These are phyloP conservation scores for Daldinia sp. DNA, from an alignment of 2,329 filamentous ascomycete genomes.

Conservation along the genomic window DNA sequence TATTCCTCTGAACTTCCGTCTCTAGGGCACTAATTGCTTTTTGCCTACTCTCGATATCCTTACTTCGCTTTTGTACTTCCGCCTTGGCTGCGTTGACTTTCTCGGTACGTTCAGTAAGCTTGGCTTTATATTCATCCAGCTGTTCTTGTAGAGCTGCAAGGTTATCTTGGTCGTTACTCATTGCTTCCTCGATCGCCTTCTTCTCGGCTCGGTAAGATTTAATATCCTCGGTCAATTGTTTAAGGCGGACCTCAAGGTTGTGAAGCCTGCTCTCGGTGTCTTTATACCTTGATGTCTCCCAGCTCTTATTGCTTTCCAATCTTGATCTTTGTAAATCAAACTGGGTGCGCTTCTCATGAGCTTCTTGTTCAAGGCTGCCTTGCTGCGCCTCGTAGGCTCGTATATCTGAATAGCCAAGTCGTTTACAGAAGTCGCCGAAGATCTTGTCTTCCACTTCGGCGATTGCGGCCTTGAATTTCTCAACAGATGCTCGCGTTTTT, in stretches of 20 bases:
- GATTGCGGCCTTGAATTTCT: conserved; percentile 69
- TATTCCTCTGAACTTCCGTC: conserved; percentile 84
- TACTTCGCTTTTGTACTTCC: conserved; percentile 84
- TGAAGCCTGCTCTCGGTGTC: conserved; percentile 74
- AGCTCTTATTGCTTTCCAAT: conserved; percentile 68
- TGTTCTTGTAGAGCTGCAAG: conserved; percentile 78
- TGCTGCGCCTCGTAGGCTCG: conserved; percentile 94
- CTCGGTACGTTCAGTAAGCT: conserved; percentile 74
- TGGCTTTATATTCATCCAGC: conserved; percentile 72
- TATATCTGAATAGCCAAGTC: conserved; percentile 87
- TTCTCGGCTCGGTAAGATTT: conserved; percentile 76
- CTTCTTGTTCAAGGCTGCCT: conserved; percentile 89
- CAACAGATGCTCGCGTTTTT: conserved; percentile 58
- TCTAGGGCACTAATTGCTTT: conserved; percentile 83
- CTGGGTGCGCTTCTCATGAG: conserved; percentile 83
- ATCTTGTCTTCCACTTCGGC: conserved; percentile 86
- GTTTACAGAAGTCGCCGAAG: conserved; percentile 84
- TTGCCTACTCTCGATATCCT: conserved; percentile 77
- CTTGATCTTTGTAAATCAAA: conserved; percentile 86
- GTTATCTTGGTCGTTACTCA: conserved; percentile 77
- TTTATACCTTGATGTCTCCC: conserved; percentile 61
- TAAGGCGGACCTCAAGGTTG: conserved; percentile 70
- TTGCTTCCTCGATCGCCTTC: conserved; percentile 74
- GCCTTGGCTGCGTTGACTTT: conserved; percentile 79
- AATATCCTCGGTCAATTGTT: conserved; percentile 74